Evolutionary conservation across 371 early-diverging fungal genomes (phyloP).

Genomic region (Gilbertella persicaria): DNA sequence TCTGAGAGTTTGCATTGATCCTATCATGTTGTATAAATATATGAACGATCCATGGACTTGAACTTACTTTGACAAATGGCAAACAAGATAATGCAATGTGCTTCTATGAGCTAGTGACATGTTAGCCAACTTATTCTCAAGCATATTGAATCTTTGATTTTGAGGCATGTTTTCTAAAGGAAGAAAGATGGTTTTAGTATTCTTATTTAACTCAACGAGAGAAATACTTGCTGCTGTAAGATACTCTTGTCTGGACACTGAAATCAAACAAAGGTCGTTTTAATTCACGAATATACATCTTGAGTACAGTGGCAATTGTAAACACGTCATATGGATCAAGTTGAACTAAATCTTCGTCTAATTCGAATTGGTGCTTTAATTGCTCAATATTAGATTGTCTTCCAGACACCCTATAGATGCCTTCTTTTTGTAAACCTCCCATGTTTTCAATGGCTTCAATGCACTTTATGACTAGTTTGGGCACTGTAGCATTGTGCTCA

Average conservation of each 20-base stretch:
- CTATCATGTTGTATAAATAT: slow-evolving; percentile 11
- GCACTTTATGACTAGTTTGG: slow-evolving; percentile 55
- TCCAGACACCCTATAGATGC: slow-evolving; percentile 74
- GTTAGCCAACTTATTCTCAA: slow-evolving; percentile 37
- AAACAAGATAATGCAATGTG: slow-evolving; percentile 48
- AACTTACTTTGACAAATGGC: slow-evolving; percentile 55
- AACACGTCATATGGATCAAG: slow-evolving; percentile 56
- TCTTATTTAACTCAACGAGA: background rate
- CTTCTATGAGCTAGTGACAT: slow-evolving; percentile 53
- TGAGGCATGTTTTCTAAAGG: slow-evolving; percentile 19
- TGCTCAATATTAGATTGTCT: slow-evolving; percentile 60
- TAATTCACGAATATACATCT: slow-evolving; percentile 65
- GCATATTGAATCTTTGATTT: slow-evolving; percentile 27
- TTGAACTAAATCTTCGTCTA: slow-evolving; percentile 49
- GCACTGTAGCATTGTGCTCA: slow-evolving; percentile 50
- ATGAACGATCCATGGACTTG: slow-evolving; percentile 12
- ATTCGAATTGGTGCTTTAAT: slow-evolving; percentile 56
- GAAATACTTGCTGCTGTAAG: slow-evolving; percentile 52
- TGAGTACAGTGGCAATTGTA: slow-evolving; percentile 63
- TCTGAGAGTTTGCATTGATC: slow-evolving; percentile 34
- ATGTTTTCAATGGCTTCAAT: slow-evolving; percentile 60
- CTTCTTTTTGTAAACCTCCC: slow-evolving; percentile 68
- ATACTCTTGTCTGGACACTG: slow-evolving; percentile 48
- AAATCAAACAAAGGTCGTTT: slow-evolving; percentile 64
- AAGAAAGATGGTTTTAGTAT: background rate